Evolutionary conservation across 2,329 filamentous ascomycete species (phyloP).

Genomic region (Colletotrichum karsti): DNA sequence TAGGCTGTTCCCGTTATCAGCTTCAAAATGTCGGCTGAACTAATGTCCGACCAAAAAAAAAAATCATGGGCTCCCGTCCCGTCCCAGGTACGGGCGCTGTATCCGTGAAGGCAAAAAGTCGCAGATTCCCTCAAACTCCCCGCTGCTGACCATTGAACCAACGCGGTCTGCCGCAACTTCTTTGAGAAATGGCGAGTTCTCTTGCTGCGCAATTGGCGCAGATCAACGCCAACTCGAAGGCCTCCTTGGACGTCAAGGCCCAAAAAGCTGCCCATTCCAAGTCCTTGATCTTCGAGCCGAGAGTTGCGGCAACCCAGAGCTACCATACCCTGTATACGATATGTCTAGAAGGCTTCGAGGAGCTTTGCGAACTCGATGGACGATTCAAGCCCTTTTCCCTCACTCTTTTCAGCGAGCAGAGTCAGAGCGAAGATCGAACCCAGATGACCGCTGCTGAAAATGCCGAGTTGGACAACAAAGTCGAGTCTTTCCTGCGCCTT

Average conservation of each 20-base stretch:
- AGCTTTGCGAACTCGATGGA: slow-evolving; percentile 86
- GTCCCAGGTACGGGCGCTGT: slow-evolving; percentile 26
- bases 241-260: slow-evolving; percentile 90
- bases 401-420: slow-evolving; percentile 93
- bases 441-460: slow-evolving; percentile 87
- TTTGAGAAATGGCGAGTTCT: slow-evolving; percentile 75
- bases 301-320: slow-evolving; percentile 85
- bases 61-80: slow-evolving; percentile 34
- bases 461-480: slow-evolving; percentile 76
- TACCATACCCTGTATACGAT: slow-evolving; percentile 89
- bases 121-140: neutral
- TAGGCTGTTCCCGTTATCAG: slow-evolving; percentile 34
- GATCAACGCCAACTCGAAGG: slow-evolving; percentile 89
- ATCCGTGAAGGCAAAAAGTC: neutral
- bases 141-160: slow-evolving; percentile 30
- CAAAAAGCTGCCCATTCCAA: slow-evolving; percentile 93
- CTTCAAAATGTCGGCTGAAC: slow-evolving; percentile 27
- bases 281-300: slow-evolving; percentile 91
- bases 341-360: slow-evolving; percentile 89
- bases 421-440: slow-evolving; percentile 85
- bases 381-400: slow-evolving; percentile 79
- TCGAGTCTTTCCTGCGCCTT: slow-evolving; percentile 86
- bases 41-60: slow-evolving; percentile 35
- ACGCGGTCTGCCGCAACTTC: slow-evolving; percentile 27
- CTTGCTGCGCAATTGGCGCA: slow-evolving; percentile 94